Percentiles rank a stretch among this genome's conserved stretches.
These are phyloP conservation scores for Echeveria elegans DNA, from an alignment of 164 flowering plant genomes.

Conservation along the genomic window DNA sequence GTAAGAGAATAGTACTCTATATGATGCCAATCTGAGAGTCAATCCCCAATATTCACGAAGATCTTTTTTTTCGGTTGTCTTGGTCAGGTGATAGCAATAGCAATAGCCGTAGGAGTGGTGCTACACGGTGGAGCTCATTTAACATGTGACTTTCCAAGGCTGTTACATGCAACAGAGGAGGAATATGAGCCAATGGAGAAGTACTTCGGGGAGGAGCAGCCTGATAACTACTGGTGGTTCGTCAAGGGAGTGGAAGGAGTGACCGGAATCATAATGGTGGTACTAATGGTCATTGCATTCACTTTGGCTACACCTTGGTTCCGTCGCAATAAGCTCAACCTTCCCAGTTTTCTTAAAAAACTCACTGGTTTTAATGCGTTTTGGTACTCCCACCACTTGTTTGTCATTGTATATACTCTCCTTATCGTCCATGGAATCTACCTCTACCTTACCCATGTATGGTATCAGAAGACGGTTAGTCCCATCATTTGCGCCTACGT, in stretches of 20 bases:
- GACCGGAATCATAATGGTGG: slow-evolving; percentile 28
- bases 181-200: slow-evolving; percentile 33
- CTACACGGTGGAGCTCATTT: slow-evolving; percentile 23
- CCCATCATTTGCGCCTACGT: neutral
- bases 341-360: slow-evolving; percentile 18
- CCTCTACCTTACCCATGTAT: slow-evolving; percentile 23
- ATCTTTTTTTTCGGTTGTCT: no score
- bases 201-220: slow-evolving; percentile 33
- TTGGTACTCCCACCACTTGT: slow-evolving; percentile 40
- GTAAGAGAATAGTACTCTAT: slow-evolving; percentile 11
- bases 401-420: slow-evolving; percentile 25
- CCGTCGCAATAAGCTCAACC: slow-evolving; percentile 17
- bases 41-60: neutral
- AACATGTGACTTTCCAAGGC: slow-evolving; percentile 32
- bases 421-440: slow-evolving; percentile 25
- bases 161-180: slow-evolving; percentile 29
- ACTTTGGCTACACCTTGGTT: slow-evolving; percentile 28
- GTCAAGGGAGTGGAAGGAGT: slow-evolving; percentile 24
- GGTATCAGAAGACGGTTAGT: slow-evolving; percentile 36
- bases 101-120: slow-evolving; percentile 24
- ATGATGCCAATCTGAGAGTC: neutral
- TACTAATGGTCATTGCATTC: slow-evolving; percentile 30
- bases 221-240: slow-evolving; percentile 20
- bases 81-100: slow-evolving; percentile 24
- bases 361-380: slow-evolving; percentile 36